A percentile compares a stretch with the other conserved stretches of the same genome.
phyloP scores from a whole-genome alignment of 129 eudicot genomes.

The Centaurea solstitialis region DNA sequence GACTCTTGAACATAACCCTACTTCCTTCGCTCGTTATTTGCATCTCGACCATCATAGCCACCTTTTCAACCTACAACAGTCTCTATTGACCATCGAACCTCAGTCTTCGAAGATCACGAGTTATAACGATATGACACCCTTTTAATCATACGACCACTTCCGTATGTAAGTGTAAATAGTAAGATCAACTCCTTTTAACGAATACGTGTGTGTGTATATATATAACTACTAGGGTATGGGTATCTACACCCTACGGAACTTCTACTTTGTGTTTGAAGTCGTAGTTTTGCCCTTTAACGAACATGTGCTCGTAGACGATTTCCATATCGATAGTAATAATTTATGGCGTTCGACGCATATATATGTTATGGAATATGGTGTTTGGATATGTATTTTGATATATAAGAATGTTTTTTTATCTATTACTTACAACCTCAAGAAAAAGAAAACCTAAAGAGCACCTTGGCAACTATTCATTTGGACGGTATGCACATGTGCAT shows the following conservation, averaged over 20 bases:
- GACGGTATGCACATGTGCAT: no score
- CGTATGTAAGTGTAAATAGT: conserved; percentile 16
- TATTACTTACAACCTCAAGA: no score
- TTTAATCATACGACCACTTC: not conserved
- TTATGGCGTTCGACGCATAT: not conserved
- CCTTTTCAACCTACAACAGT: conserved; percentile 66
- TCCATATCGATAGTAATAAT: not conserved
- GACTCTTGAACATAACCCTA: conserved; percentile 59
- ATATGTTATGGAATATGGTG: no score
- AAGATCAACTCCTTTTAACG: conserved; percentile 11
- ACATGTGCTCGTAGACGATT: not conserved
- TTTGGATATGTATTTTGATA: no score
- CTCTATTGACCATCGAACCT: conserved; percentile 36
- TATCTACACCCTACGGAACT: not conserved
- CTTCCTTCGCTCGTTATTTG: conserved; percentile 65
- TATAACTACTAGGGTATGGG: not conserved
- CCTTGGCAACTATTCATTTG: no score
- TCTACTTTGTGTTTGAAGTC: not conserved
- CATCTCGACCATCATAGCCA: conserved; percentile 58
- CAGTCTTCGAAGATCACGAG: not conserved
- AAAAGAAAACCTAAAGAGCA: no score
- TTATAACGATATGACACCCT: not conserved
- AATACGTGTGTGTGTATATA: not conserved
- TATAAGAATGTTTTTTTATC: no score
- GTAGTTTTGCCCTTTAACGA: not conserved